phyloP scores from a whole-genome alignment of 345 rosid genomes.

The Camelina laxa region DNA sequence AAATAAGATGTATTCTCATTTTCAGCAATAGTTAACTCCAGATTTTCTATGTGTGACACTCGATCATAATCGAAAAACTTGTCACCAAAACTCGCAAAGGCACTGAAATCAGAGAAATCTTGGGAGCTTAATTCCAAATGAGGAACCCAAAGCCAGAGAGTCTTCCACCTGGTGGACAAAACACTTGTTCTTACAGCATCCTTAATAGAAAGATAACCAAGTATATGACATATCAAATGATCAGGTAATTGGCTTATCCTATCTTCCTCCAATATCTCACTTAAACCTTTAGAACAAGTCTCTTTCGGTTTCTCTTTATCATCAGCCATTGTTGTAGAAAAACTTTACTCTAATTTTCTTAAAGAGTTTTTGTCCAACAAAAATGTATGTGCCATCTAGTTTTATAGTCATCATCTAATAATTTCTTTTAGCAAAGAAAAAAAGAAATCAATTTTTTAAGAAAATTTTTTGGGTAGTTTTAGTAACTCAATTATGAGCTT shows the following conservation, averaged over 20 bases:
- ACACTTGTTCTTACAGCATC: not conserved
- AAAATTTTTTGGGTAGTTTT: too few relatives aligned
- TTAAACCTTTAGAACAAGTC: too few relatives aligned
- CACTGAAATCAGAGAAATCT: not conserved
- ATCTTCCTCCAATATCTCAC: not conserved
- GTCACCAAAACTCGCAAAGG: not conserved
- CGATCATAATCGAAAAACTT: not conserved
- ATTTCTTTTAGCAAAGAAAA: too few relatives aligned
- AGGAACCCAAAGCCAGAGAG: not conserved
- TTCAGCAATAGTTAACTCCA: not conserved
- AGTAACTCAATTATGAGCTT: too few relatives aligned
- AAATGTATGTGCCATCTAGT: too few relatives aligned
- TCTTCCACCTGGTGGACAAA: not conserved
- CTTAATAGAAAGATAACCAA: not conserved
- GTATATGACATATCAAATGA: not conserved
- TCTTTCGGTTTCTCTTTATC: too few relatives aligned
- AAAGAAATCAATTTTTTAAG: too few relatives aligned
- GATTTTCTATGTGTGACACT: not conserved
- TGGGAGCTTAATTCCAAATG: not conserved
- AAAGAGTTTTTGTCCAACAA: too few relatives aligned
- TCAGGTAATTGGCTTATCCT: not conserved
- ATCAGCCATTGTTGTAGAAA: too few relatives aligned
- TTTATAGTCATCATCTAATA: too few relatives aligned
- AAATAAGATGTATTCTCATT: not conserved
- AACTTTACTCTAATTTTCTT: too few relatives aligned